These are phyloP conservation scores for Laetiporus sulphureus DNA, from an alignment of 1,284 basidiomycete species.

Conservation along the genomic window DNA sequence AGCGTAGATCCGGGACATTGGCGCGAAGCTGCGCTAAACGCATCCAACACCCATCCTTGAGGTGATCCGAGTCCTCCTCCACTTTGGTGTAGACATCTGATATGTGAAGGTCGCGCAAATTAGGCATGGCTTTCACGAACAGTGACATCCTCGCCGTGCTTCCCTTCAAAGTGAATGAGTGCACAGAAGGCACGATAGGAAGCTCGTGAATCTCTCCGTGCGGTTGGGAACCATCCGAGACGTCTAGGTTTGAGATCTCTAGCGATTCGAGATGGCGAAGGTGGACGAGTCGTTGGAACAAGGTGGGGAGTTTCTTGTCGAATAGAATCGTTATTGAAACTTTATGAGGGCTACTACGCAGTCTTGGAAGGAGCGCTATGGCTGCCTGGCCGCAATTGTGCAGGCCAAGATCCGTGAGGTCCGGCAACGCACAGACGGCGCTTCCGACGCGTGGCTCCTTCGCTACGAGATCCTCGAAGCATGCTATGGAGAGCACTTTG, in stretches of 20 bases:
- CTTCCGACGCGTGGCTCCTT: constrained; percentile 6
- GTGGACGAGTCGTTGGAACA: constrained; percentile 6
- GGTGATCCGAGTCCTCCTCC: not conserved
- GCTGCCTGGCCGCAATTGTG: constrained; percentile 7
- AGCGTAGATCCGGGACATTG: constrained; percentile 6
- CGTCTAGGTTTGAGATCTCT: constrained; percentile 4
- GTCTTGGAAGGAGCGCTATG: not conserved
- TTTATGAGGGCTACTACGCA: constrained; percentile 2
- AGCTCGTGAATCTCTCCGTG: constrained; percentile 6
- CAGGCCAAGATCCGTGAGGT: constrained; percentile 6
- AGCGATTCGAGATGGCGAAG: constrained; percentile 2
- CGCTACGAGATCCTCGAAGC: constrained; percentile 7
- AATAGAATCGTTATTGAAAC: constrained; percentile 6
- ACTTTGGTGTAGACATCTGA: constrained; percentile 5
- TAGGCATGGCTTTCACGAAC: constrained; percentile 8
- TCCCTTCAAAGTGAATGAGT: constrained; percentile 2
- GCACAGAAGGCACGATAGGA: constrained; percentile 7
- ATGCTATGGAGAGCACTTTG: constrained; percentile 4
- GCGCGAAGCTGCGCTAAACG: constrained; percentile 4
- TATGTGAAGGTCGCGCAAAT: constrained; percentile 2
- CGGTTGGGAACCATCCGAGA: constrained; percentile 5
- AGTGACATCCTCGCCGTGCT: constrained; percentile 7
- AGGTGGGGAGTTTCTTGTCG: constrained; percentile 7
- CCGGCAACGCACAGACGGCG: constrained; percentile 5
- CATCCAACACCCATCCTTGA: constrained; percentile 2